phyloP scores from a whole-genome alignment of 805 yeast genomes.

The Yamadazyma takamatsuzukensis region DNA sequence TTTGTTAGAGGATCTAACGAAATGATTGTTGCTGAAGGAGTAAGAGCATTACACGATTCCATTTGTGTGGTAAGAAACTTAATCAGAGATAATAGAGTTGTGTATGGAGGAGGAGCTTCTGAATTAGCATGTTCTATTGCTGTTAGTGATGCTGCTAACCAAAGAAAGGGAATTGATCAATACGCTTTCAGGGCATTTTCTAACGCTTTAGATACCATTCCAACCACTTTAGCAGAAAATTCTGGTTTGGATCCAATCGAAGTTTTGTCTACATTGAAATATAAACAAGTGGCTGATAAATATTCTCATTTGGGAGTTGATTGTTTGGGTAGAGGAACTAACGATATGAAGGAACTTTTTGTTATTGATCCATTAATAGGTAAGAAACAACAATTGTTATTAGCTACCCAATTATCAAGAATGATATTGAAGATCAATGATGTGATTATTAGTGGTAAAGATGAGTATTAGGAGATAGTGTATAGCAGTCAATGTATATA shows the following conservation, averaged over 20 bases:
- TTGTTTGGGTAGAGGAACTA: slow-evolving; percentile 82
- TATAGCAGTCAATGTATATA: too few relatives aligned
- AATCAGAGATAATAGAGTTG: slow-evolving; percentile 86
- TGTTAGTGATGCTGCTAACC: slow-evolving; percentile 87
- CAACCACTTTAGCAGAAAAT: slow-evolving; percentile 94
- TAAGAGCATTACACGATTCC: slow-evolving; percentile 94
- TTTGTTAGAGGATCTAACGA: slow-evolving; percentile 93
- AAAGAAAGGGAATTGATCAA: slow-evolving; percentile 92
- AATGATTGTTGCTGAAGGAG: slow-evolving; percentile 97
- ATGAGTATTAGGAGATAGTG: slow-evolving; percentile 60
- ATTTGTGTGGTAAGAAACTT: slow-evolving; percentile 96
- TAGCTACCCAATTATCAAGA: slow-evolving; percentile 96
- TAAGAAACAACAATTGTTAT: slow-evolving; percentile 89
- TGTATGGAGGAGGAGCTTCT: slow-evolving; percentile 99
- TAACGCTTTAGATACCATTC: slow-evolving; percentile 84
- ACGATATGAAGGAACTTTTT: slow-evolving; percentile 90
- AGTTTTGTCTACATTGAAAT: slow-evolving; percentile 76
- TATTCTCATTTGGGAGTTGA: slow-evolving; percentile 83
- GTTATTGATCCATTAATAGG: slow-evolving; percentile 97
- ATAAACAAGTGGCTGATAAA: slow-evolving; percentile 75
- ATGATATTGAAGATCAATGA: slow-evolving; percentile 97
- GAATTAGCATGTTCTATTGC: slow-evolving; percentile 92
- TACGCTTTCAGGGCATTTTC: slow-evolving; percentile 97
- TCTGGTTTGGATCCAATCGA: slow-evolving; percentile 95
- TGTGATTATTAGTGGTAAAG: slow-evolving; percentile 88